phyloP scores from a whole-genome alignment of 495 filamentous ascomycete genomes.

The Penicillium desertorum region DNA sequence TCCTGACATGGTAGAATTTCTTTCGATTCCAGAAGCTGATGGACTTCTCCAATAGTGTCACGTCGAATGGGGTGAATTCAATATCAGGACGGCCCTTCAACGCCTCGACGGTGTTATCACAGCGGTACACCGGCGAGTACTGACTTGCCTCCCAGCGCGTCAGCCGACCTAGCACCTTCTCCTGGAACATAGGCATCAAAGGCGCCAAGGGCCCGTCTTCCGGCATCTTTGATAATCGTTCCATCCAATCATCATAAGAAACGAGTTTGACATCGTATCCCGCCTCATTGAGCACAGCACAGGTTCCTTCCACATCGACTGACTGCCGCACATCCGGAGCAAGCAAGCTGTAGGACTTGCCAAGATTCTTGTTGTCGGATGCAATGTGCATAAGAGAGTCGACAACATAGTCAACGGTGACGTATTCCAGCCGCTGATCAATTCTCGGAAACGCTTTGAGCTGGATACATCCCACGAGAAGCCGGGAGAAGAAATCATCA shows the following conservation, averaged over 20 bases:
- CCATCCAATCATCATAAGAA: neutral
- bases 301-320: neutral
- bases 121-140: neutral
- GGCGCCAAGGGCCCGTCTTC: neutral
- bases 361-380: constrained; percentile 9
- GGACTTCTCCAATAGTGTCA: neutral
- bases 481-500: constrained; percentile 26
- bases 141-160: neutral
- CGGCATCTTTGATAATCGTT: neutral
- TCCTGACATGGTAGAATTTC: neutral
- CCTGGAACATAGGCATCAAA: neutral
- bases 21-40: neutral
- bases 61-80: neutral
- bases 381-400: constrained; percentile 21
- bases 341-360: constrained; percentile 16
- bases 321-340: neutral
- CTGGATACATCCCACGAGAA: constrained; percentile 23
- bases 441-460: constrained; percentile 18
- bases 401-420: constrained; percentile 24
- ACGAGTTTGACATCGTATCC: neutral
- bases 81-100: neutral
- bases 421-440: constrained; percentile 15
- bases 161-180: neutral
- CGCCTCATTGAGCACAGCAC: neutral
- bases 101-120: neutral